Conservation (phyloP, 2,329 filamentous ascomycete genomes). For the Thelonectria blattea region DNA sequence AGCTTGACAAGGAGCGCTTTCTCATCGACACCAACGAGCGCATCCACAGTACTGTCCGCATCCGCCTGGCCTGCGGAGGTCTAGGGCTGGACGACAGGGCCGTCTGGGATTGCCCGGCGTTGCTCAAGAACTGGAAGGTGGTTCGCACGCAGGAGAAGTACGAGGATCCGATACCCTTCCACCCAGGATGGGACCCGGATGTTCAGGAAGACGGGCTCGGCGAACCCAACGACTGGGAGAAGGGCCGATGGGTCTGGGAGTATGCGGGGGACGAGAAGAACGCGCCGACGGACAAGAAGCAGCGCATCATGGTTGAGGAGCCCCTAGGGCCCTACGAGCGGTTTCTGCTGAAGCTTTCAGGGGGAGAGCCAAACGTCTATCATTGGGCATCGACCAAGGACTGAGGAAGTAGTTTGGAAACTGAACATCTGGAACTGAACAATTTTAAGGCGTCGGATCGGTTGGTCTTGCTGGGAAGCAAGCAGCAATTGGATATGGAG, state of each 20-base stretch:
- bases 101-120: slow-evolving; percentile 54
- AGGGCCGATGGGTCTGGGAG: slow-evolving; percentile 60
- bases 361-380: slow-evolving; percentile 51
- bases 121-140: slow-evolving; percentile 53
- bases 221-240: slow-evolving; percentile 34
- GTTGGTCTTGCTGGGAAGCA: not conserved
- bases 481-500: not conserved
- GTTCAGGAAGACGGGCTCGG: slow-evolving; percentile 32
- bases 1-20: slow-evolving; percentile 44
- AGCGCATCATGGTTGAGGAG: slow-evolving; percentile 58
- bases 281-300: slow-evolving; percentile 48
- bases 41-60: slow-evolving; percentile 60
- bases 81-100: slow-evolving; percentile 55
- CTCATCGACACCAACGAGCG: slow-evolving; percentile 61
- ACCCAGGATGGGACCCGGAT: slow-evolving; percentile 42
- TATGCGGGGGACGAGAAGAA: slow-evolving; percentile 53
- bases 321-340: slow-evolving; percentile 59
- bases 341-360: slow-evolving; percentile 53
- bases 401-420: not conserved
- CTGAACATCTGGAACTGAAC: too few species aligned
- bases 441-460: not conserved
- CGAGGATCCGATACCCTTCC: slow-evolving; percentile 44
- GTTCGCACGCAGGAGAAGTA: slow-evolving; percentile 43
- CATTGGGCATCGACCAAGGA: slow-evolving; percentile 46
- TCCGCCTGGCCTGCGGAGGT: slow-evolving; percentile 58